These are phyloP conservation scores for Talaromyces sp. DNA, from an alignment of 2,329 filamentous ascomycete species.

Conservation along the genomic window DNA sequence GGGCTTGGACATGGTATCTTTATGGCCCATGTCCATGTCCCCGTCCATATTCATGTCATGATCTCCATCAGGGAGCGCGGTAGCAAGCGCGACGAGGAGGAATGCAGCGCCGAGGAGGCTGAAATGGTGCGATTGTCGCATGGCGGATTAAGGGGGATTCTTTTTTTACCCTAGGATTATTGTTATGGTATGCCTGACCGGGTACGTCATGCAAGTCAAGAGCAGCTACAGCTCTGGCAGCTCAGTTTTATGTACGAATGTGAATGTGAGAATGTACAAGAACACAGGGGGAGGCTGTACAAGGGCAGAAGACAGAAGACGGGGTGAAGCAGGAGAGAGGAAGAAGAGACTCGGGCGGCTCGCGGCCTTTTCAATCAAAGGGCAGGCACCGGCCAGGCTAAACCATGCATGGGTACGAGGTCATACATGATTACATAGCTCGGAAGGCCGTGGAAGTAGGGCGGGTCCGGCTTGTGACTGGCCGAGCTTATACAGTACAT, in stretches of 20 bases:
- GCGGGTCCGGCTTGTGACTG: background rate
- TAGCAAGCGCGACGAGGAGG: conserved; percentile 25
- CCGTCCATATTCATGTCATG: conserved; percentile 26
- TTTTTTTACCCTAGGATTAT: background rate
- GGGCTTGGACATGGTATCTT: conserved; percentile 14
- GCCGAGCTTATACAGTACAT: background rate
- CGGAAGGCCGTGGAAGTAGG: background rate
- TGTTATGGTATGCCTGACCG: background rate
- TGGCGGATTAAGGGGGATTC: background rate
- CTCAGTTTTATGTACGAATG: background rate
- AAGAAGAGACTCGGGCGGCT: background rate
- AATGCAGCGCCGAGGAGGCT: conserved; percentile 22
- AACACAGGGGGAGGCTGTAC: too few species aligned
- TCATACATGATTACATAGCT: background rate
- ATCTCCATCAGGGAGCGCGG: conserved; percentile 14
- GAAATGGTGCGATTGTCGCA: conserved; percentile 1
- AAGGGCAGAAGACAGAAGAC: background rate
- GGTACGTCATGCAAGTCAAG: background rate
- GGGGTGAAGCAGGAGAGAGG: background rate
- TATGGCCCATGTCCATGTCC: conserved; percentile 20
- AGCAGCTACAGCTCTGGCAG: background rate
- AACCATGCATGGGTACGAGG: background rate
- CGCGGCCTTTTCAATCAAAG: background rate
- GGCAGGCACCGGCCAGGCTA: background rate
- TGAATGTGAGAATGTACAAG: background rate